These are phyloP conservation scores for Verticillium zaregamsianum DNA, from an alignment of 2,329 filamentous ascomycete species.

Conservation along the genomic window DNA sequence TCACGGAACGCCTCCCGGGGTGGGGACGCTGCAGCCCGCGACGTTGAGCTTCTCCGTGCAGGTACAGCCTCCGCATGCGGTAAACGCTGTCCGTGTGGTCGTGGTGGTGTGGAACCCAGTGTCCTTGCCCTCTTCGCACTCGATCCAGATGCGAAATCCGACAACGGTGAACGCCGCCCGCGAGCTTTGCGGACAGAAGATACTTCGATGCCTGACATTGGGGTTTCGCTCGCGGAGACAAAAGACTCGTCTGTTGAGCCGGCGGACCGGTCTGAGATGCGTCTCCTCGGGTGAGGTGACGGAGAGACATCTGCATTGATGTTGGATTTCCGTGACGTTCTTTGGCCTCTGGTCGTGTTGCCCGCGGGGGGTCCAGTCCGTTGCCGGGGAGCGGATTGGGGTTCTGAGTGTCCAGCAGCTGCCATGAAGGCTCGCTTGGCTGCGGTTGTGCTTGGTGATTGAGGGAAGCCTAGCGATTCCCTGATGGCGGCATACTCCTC, in stretches of 20 bases:
- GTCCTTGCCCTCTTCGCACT: neutral
- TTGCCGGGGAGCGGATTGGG: neutral
- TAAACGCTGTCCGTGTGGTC: neutral
- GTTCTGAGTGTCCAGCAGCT: neutral
- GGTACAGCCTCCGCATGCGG: neutral
- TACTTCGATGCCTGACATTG: neutral
- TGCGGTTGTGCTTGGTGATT: neutral
- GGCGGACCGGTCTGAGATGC: neutral
- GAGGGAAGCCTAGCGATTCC: neutral
- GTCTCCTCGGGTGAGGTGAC: neutral
- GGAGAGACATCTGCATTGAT: neutral
- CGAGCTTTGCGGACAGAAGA: neutral
- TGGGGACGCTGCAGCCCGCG: neutral
- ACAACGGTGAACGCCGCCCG: neutral
- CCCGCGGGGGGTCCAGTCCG: neutral
- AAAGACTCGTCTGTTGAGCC: neutral
- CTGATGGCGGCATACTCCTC: conserved; percentile 17
- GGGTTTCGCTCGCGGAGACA: neutral
- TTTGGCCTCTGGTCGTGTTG: neutral
- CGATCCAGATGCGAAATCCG: neutral
- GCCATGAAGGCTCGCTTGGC: neutral
- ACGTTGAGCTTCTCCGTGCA: neutral
- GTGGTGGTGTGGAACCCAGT: neutral
- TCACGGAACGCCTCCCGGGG: neutral
- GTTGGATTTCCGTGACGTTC: neutral